A percentile compares a stretch with the other conserved stretches of the same genome.
phyloP scores from a whole-genome alignment of 164 flowering plant species.

The Annona squamosa region DNA sequence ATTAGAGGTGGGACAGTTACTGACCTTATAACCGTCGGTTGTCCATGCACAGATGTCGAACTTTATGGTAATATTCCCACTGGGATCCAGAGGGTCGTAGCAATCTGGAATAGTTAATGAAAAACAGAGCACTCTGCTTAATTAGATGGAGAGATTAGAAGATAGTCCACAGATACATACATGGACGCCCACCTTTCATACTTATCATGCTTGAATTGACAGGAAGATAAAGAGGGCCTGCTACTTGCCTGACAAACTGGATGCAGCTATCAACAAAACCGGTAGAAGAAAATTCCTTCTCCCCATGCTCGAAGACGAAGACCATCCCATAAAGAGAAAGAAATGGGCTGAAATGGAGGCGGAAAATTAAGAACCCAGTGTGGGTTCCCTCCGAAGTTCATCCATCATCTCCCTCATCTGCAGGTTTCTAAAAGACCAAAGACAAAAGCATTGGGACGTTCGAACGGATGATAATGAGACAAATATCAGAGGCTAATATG shows the following conservation, averaged over 20 bases:
- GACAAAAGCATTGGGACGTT: slow-evolving; percentile 7
- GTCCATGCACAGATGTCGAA: slow-evolving; percentile 36
- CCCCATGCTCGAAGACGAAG: neutral
- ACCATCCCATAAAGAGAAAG: neutral
- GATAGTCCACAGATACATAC: neutral
- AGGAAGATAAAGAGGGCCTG: neutral
- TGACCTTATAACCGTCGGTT: slow-evolving; percentile 43
- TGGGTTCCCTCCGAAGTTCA: neutral
- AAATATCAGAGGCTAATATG: neutral
- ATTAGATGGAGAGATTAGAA: neutral
- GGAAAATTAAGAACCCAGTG: too few relatives aligned
- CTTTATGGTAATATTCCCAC: slow-evolving; percentile 52
- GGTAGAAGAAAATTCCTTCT: neutral
- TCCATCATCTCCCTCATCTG: neutral
- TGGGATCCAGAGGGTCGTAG: slow-evolving; percentile 63
- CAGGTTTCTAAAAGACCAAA: neutral
- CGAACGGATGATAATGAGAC: slow-evolving; percentile 1
- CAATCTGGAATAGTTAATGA: slow-evolving; percentile 31
- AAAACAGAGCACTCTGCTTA: neutral
- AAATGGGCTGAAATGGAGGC: neutral
- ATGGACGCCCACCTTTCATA: neutral
- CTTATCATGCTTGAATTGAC: neutral
- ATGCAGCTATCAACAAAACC: neutral
- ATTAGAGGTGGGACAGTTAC: slow-evolving; percentile 5
- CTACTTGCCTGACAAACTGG: slow-evolving; percentile 6